Evolutionary conservation across 176 grass and related monocot species (phyloP).

Genomic region (Triticum dicoccoides): DNA sequence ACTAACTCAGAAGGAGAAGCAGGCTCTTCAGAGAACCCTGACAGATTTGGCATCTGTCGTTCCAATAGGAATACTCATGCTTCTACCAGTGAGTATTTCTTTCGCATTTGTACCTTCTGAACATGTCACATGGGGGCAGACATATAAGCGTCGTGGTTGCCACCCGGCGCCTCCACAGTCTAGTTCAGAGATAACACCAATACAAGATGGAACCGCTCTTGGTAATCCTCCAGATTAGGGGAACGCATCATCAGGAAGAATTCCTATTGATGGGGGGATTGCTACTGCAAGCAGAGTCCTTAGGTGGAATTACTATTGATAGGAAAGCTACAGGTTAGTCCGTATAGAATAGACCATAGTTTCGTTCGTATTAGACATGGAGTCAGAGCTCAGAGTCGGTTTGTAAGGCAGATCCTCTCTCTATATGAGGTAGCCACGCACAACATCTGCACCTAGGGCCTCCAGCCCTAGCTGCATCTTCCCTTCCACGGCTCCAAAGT

Average conservation of each 20-base stretch:
- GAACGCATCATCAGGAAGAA: not conserved
- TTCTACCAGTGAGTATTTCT: conserved; percentile 83
- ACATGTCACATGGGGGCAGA: not conserved
- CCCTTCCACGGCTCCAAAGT: not conserved
- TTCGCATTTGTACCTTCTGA: not conserved
- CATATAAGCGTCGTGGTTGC: not conserved
- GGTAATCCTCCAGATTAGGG: not conserved
- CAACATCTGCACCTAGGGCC: not conserved
- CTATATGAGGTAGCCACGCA: not conserved
- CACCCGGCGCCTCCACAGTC: not conserved
- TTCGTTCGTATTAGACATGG: not conserved
- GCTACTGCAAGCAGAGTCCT: not conserved
- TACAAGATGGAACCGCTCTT: not conserved
- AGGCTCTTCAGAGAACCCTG: conserved; percentile 96
- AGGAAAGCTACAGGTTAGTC: not conserved
- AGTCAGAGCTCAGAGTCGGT: not conserved
- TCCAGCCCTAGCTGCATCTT: not conserved
- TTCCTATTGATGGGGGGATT: not conserved
- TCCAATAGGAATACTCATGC: conserved; percentile 99
- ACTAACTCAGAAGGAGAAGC: conserved; percentile 94
- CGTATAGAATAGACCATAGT: not conserved
- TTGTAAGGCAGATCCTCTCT: not conserved
- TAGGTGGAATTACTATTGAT: no score
- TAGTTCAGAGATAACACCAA: not conserved
- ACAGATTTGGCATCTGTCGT: conserved; percentile 97